Percentiles rank a stretch among this genome's conserved stretches.
These are phyloP conservation scores for Rugonectria rugulosa DNA, from an alignment of 2,329 filamentous ascomycete species.

Conservation along the genomic window DNA sequence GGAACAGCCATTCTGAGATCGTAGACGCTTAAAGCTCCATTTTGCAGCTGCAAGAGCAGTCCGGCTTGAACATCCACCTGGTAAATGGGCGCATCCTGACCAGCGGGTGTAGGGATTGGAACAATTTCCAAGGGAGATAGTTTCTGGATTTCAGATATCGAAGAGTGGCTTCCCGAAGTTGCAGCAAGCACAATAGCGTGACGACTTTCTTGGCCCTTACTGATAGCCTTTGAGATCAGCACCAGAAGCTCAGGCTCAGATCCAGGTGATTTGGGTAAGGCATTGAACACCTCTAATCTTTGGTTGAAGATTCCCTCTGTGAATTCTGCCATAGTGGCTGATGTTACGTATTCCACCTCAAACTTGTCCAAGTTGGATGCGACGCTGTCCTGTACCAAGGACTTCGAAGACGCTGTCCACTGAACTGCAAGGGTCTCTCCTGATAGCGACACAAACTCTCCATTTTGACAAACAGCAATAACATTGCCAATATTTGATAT, in stretches of 20 bases:
- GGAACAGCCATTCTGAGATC: slow-evolving; percentile 70
- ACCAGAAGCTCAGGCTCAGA: slow-evolving; percentile 61
- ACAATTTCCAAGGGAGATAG: slow-evolving; percentile 51
- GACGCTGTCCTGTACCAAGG: slow-evolving; percentile 46
- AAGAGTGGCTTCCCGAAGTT: slow-evolving; percentile 34
- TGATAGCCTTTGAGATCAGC: slow-evolving; percentile 53
- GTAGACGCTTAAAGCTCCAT: slow-evolving; percentile 65
- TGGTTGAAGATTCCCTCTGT: slow-evolving; percentile 63
- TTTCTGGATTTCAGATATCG: slow-evolving; percentile 42
- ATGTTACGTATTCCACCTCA: slow-evolving; percentile 58
- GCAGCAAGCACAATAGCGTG: slow-evolving; percentile 46
- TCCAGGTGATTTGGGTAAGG: slow-evolving; percentile 57
- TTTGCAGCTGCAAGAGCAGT: slow-evolving; percentile 65
- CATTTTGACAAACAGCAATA: slow-evolving; percentile 66
- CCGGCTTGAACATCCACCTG: slow-evolving; percentile 70
- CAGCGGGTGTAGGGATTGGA: slow-evolving; percentile 42
- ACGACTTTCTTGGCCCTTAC: slow-evolving; percentile 39
- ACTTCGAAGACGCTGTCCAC: slow-evolving; percentile 46
- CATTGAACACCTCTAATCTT: slow-evolving; percentile 58
- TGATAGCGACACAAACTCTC: slow-evolving; percentile 67
- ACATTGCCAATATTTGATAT: slow-evolving; percentile 48
- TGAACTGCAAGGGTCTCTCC: slow-evolving; percentile 54
- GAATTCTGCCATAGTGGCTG: slow-evolving; percentile 56
- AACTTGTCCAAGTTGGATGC: slow-evolving; percentile 46
- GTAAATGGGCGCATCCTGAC: slow-evolving; percentile 46